Evolutionary conservation across 306 rosid species (phyloP).

Genomic region (Echinosophora koreensis): DNA sequence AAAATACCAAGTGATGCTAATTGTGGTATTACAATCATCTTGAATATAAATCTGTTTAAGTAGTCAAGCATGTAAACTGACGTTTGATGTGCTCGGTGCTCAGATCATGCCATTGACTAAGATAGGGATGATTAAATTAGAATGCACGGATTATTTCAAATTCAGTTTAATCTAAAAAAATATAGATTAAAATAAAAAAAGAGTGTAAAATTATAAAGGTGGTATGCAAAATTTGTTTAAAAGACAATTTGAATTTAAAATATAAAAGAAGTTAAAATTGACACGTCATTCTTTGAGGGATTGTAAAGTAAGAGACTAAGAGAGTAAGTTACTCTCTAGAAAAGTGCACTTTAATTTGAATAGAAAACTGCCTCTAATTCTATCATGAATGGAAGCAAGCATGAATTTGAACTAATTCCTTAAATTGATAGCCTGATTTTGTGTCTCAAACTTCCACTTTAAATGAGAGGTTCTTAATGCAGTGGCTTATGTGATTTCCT

Average conservation of each 20-base stretch:
- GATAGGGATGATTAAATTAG: neutral
- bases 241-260: no score
- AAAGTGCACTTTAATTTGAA: neutral
- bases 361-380: neutral
- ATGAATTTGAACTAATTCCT: neutral
- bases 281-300: no score
- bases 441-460: neutral
- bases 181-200: no score
- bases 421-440: neutral
- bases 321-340: neutral
- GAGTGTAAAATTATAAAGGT: no score
- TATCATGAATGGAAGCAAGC: neutral
- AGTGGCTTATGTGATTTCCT: conserved; percentile 15
- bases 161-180: no score
- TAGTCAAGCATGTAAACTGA: neutral
- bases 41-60: neutral
- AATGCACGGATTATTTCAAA: no score
- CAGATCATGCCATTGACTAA: neutral
- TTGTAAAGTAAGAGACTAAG: neutral
- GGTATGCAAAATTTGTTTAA: no score
- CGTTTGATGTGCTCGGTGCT: neutral
- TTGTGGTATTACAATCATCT: neutral
- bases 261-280: no score
- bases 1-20: neutral
- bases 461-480: no score